phyloP scores from a whole-genome alignment of 179 eudicot genomes.

The Dionaea muscipula region DNA sequence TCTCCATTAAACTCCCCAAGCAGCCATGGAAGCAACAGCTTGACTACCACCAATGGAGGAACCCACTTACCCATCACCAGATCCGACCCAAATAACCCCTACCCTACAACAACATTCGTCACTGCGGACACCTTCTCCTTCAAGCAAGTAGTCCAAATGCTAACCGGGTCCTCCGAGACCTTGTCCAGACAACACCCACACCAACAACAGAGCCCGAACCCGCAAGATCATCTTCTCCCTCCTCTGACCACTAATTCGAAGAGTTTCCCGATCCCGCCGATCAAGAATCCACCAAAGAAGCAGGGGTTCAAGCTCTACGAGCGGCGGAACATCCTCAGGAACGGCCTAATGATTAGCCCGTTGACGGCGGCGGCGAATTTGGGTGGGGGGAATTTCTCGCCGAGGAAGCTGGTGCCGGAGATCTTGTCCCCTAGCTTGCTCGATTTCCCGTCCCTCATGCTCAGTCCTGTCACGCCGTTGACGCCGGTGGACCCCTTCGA shows the following conservation, averaged over 20 bases:
- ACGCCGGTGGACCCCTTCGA: slow-evolving; percentile 15
- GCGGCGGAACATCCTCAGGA: slow-evolving; percentile 38
- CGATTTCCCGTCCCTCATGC: slow-evolving; percentile 42
- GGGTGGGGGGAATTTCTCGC: slow-evolving; percentile 16
- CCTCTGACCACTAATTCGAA: slow-evolving; percentile 17
- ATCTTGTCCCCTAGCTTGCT: slow-evolving; percentile 49
- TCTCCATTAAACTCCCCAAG: slow-evolving; percentile 15
- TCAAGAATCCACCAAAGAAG: slow-evolving; percentile 39
- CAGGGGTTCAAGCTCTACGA: slow-evolving; percentile 54
- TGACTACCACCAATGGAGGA: not conserved
- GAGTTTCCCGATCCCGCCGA: slow-evolving; percentile 38
- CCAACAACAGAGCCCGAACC: slow-evolving; percentile 10
- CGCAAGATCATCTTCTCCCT: slow-evolving; percentile 7
- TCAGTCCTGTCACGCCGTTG: slow-evolving; percentile 49
- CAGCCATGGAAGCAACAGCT: slow-evolving; percentile 13
- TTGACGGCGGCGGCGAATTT: not conserved
- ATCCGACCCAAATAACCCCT: slow-evolving; percentile 39
- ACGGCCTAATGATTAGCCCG: slow-evolving; percentile 52
- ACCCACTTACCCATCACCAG: slow-evolving; percentile 30
- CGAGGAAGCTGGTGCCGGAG: slow-evolving; percentile 19
- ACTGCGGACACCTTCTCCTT: slow-evolving; percentile 46
- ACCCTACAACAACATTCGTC: slow-evolving; percentile 62
- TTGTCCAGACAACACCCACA: slow-evolving; percentile 6
- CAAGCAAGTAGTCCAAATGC: slow-evolving; percentile 63
- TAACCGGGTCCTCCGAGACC: slow-evolving; percentile 42